A percentile compares a stretch with the other conserved stretches of the same genome.
These are phyloP conservation scores for Immersiella caudata DNA, from an alignment of 495 filamentous ascomycete species.

Conservation along the genomic window DNA sequence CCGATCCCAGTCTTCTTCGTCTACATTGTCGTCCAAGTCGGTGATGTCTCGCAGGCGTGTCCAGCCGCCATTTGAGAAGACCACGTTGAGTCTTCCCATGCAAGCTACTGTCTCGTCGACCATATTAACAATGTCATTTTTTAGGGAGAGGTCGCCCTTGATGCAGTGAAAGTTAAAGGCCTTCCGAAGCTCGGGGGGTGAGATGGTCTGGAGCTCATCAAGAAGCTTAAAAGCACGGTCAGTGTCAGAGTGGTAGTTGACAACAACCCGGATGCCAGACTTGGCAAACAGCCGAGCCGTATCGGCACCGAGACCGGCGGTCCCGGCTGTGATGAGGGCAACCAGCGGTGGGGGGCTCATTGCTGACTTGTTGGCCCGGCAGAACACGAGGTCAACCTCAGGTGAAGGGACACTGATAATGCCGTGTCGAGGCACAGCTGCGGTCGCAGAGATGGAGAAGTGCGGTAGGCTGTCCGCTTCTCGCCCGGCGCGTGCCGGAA, in stretches of 20 bases:
- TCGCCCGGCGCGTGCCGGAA: not conserved
- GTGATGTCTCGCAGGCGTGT: conserved; percentile 53
- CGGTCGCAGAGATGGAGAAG: not conserved
- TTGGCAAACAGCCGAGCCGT: conserved; percentile 53
- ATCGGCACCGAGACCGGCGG: conserved; percentile 60
- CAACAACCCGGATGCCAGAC: conserved; percentile 50
- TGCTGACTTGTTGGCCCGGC: not conserved
- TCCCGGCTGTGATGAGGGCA: conserved; percentile 58
- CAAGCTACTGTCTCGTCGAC: conserved; percentile 44
- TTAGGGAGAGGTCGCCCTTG: not conserved
- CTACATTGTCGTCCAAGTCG: conserved; percentile 57
- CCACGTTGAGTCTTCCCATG: conserved; percentile 56
- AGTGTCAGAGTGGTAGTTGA: conserved; percentile 57
- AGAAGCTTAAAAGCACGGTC: conserved; percentile 49
- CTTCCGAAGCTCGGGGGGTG: not conserved
- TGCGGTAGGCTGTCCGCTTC: not conserved
- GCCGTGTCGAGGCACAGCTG: not conserved
- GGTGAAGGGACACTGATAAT: not conserved
- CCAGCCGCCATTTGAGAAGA: conserved; percentile 63
- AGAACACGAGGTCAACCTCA: not conserved
- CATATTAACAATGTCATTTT: conserved; percentile 46
- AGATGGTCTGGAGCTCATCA: conserved; percentile 41
- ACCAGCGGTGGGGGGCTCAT: conserved; percentile 32
- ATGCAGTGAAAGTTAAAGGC: not conserved
- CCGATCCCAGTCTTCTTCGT: conserved; percentile 60